phyloP scores from a whole-genome alignment of 1,284 basidiomycete species.

The Heterobasidion occidentale region DNA sequence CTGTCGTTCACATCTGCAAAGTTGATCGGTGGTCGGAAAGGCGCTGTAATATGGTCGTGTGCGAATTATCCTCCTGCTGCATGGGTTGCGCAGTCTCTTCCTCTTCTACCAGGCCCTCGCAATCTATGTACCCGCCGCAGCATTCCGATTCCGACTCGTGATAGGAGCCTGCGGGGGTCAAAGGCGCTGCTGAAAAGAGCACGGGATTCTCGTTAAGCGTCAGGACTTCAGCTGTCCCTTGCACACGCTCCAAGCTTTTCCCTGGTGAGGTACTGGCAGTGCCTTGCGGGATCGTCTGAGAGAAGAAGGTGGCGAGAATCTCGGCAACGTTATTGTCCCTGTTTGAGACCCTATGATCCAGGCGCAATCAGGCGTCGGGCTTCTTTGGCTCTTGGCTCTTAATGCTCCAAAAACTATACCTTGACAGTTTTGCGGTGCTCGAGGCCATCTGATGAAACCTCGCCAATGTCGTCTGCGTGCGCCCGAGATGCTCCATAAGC shows the following conservation, averaged over 20 bases:
- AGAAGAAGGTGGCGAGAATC: neutral
- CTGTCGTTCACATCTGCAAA: neutral
- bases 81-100: neutral
- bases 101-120: neutral
- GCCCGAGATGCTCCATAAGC: conserved; percentile 9
- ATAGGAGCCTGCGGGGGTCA: neutral
- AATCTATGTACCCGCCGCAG: conserved; percentile 1
- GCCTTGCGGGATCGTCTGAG: neutral
- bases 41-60: neutral
- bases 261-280: neutral
- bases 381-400: too few relatives aligned
- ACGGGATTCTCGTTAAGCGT: neutral
- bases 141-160: neutral
- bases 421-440: neutral
- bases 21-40: neutral
- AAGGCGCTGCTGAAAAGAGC: neutral
- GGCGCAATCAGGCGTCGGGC: neutral
- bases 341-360: neutral
- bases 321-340: neutral
- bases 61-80: neutral
- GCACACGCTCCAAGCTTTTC: neutral
- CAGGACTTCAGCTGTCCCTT: neutral
- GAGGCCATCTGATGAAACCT: neutral
- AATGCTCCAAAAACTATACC: neutral
- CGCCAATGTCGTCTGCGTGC: neutral